Conservation (phyloP, 495 filamentous ascomycete species). For the Neurospora intermedia region DNA sequence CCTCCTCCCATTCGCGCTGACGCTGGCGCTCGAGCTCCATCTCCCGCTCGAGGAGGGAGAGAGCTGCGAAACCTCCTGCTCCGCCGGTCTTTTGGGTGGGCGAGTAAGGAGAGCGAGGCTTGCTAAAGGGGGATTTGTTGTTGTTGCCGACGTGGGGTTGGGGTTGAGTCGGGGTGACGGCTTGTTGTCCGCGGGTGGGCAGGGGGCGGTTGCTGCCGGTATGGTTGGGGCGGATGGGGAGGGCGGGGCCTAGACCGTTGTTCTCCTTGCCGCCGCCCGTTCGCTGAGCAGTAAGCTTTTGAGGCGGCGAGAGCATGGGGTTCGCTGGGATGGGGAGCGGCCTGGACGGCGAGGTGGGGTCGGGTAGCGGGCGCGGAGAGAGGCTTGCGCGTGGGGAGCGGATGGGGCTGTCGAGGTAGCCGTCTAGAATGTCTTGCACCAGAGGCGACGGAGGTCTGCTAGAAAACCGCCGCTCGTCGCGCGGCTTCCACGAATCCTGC, state of each 20-base stretch:
- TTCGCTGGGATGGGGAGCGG: conserved; percentile 8
- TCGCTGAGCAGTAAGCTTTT: conserved; percentile 23
- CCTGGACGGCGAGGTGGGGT: conserved; percentile 22
- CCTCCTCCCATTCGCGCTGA: conserved; percentile 90
- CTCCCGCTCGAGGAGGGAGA: conserved; percentile 82
- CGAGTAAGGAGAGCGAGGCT: conserved; percentile 10
- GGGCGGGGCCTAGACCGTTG: not conserved
- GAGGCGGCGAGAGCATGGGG: conserved; percentile 17
- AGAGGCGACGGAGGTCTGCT: not conserved
- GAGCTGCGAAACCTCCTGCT: conserved; percentile 53
- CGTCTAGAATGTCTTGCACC: not conserved
- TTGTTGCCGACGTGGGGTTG: not conserved
- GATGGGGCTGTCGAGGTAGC: not conserved
- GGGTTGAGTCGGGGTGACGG: not conserved
- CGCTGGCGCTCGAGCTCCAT: conserved; percentile 93
- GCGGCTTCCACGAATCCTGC: conserved; percentile 55
- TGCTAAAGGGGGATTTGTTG: not conserved
- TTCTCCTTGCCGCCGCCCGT: conserved; percentile 19
- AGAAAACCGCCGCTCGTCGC: conserved; percentile 47
- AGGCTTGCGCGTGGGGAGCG: conserved; percentile 5
- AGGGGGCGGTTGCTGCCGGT: conserved; percentile 52
- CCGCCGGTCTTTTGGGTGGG: conserved; percentile 54
- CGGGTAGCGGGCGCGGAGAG: conserved; percentile 30
- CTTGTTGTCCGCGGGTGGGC: not conserved
- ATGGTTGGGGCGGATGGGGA: not conserved